Conservation (phyloP, 352 stramenopile genomes). For the Phytopythium boreale region DNA sequence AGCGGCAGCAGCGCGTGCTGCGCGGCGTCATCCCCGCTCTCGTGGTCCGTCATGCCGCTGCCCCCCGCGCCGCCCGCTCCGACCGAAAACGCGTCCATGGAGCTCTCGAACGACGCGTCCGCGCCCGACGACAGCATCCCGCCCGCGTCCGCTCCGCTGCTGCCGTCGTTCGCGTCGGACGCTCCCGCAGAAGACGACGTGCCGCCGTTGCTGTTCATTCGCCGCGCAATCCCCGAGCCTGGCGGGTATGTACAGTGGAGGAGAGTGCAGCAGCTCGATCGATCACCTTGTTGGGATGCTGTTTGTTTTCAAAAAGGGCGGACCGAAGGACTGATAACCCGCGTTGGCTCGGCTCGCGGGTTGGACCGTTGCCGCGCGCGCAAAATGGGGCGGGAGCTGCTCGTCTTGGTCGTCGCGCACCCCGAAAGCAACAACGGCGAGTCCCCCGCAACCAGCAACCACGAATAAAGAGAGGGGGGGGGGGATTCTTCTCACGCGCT, state of each 20-base stretch:
- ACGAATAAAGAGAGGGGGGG: neutral
- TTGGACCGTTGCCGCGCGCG: neutral
- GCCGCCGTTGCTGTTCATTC: neutral
- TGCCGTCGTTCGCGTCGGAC: neutral
- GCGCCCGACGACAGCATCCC: neutral
- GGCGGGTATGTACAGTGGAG: neutral
- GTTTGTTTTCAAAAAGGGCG: neutral
- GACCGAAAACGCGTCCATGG: conserved; percentile 20
- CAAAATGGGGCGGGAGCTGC: neutral
- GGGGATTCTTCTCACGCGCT: neutral
- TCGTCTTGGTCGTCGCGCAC: neutral
- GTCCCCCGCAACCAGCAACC: conserved; percentile 9
- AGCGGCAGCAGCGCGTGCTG: conserved; percentile 21
- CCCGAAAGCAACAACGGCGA: conserved; percentile 6
- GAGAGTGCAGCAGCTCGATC: neutral
- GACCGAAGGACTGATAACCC: neutral
- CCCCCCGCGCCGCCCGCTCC: conserved; percentile 8
- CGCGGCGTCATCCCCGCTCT: conserved; percentile 8
- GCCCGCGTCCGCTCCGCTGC: neutral
- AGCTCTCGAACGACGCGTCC: conserved; percentile 12
- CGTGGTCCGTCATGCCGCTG: conserved; percentile 6
- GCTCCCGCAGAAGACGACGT: neutral
- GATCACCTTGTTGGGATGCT: too few relatives aligned
- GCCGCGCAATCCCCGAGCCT: too few relatives aligned
- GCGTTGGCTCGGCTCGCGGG: too few relatives aligned